Evolutionary conservation across 768 basidiomycete species (phyloP).

Genomic region (Tulasnella sp.): DNA sequence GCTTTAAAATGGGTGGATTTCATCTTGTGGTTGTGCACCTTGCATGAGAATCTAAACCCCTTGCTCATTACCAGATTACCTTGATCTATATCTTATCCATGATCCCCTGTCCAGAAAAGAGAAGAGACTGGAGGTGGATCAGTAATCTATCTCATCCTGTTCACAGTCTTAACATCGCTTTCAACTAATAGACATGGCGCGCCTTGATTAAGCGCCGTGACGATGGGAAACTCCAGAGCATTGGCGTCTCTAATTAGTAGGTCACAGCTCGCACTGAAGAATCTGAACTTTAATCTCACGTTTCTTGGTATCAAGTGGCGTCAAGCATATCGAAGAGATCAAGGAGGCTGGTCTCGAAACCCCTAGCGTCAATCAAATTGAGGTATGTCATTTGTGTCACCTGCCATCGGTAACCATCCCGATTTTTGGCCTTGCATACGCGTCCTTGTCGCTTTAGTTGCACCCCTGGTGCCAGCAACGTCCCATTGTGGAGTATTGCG

Average conservation of each 20-base stretch:
- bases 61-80: constrained; percentile 36
- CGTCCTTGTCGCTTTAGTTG: constrained; percentile 35
- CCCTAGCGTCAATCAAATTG: constrained; percentile 74
- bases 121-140: constrained; percentile 50
- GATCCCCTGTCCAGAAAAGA: constrained; percentile 57
- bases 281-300: too few species aligned
- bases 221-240: constrained; percentile 54
- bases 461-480: constrained; percentile 76
- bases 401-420: too few species aligned
- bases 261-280: too few species aligned
- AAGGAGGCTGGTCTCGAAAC: constrained; percentile 46
- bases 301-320: constrained; percentile 34
- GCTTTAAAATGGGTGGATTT: constrained; percentile 46
- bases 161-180: too few species aligned
- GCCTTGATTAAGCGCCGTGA: constrained; percentile 52
- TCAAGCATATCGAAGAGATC: constrained; percentile 70
- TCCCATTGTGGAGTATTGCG: constrained; percentile 67
- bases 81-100: constrained; percentile 74
- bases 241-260: constrained; percentile 83
- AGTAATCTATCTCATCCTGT: too few species aligned
- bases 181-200: constrained; percentile 36
- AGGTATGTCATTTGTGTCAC: constrained; percentile 35
- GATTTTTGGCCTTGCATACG: not conserved
- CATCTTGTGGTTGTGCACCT: not conserved
- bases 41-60: constrained; percentile 15